Evolutionary conservation across 306 rosid species (phyloP).

Genomic region (Glycyrrhiza uralensis): DNA sequence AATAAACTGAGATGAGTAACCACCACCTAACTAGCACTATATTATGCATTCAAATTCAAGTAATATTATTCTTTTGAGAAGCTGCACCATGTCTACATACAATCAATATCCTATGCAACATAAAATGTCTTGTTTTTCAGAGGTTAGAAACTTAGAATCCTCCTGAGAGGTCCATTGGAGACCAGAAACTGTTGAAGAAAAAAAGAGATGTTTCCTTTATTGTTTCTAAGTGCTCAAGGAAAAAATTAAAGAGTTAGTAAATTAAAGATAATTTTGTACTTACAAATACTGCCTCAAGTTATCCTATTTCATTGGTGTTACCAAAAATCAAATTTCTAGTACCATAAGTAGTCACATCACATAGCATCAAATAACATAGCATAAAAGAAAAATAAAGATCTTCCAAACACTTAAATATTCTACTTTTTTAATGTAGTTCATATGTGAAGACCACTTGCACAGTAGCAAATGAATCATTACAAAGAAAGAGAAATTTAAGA

Average conservation of each 20-base stretch:
- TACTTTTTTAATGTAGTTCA: not conserved
- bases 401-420: constrained; percentile 2
- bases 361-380: not conserved
- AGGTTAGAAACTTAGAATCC: constrained; percentile 10
- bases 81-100: not conserved
- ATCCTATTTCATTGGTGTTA: not conserved
- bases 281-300: not conserved
- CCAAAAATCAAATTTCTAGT: not conserved
- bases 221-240: not conserved
- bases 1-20: constrained; percentile 3
- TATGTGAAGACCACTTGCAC: not conserved
- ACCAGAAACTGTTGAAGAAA: constrained; percentile 1
- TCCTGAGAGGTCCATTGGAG: not conserved
- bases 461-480: not conserved
- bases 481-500: constrained; percentile 9
- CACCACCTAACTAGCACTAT: not conserved
- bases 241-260: not conserved
- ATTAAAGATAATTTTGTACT: not conserved
- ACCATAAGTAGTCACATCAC: not conserved
- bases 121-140: not conserved
- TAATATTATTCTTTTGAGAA: not conserved
- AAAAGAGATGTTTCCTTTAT: not conserved
- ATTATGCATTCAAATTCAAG: not conserved
- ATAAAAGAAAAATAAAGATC: not conserved
- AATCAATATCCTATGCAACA: constrained; percentile 11